These are phyloP conservation scores for Cavenderia fasciculata DNA, from an alignment of 78 protist species.

Conservation along the genomic window DNA sequence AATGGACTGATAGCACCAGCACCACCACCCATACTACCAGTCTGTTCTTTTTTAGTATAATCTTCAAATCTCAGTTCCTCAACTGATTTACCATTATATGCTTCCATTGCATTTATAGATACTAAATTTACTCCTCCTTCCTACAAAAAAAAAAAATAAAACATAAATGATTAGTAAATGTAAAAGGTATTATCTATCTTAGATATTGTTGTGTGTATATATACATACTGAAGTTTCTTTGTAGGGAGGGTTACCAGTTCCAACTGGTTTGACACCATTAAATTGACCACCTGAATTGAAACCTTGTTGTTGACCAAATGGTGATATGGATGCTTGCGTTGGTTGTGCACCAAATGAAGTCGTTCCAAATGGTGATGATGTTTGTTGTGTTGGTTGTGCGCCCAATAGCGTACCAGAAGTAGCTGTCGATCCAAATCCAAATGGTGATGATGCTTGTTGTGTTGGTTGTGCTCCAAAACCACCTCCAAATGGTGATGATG, in stretches of 20 bases:
- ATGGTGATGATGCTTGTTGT: conserved; percentile 24
- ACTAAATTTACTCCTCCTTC: too few species aligned
- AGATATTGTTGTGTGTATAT: too few species aligned
- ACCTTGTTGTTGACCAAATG: background rate
- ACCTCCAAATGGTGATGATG: conserved; percentile 69
- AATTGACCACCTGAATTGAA: background rate
- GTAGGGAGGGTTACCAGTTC: conserved; percentile 35
- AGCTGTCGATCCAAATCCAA: too few species aligned
- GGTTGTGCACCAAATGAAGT: conserved; percentile 29
- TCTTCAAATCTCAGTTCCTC: conserved; percentile 75
- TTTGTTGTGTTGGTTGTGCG: conserved; percentile 2
- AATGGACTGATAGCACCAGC: too few species aligned
- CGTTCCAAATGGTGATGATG: background rate
- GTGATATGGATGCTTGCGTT: background rate
- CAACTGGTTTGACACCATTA: background rate
- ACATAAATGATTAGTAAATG: too few species aligned
- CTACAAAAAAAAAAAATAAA: too few species aligned
- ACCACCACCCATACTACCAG: background rate
- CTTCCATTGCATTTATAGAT: conserved; percentile 53
- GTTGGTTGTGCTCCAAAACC: conserved; percentile 17
- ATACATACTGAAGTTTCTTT: too few species aligned
- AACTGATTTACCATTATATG: conserved; percentile 24
- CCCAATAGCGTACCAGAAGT: too few species aligned
- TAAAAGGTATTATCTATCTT: too few species aligned
- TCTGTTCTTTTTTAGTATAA: conserved; percentile 21